Percentiles rank a stretch among this genome's conserved stretches.
These are phyloP conservation scores for Ilex asprella DNA, from an alignment of 257 asterid species.

Conservation along the genomic window DNA sequence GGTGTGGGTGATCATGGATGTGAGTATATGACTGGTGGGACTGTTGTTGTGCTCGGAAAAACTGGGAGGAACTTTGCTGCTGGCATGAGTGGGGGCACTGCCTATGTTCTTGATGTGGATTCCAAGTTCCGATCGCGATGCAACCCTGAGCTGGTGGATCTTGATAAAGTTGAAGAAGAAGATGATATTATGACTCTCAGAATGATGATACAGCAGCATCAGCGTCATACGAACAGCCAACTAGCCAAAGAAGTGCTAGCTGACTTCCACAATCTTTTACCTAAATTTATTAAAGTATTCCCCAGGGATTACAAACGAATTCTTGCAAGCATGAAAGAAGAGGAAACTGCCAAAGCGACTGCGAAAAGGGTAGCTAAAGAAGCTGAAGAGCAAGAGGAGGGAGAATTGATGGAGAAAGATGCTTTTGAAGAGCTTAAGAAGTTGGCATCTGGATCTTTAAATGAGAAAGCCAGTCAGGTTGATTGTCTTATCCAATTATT, in stretches of 20 bases:
- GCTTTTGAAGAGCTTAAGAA: slow-evolving; percentile 95
- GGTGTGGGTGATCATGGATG: slow-evolving; percentile 99
- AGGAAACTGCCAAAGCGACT: slow-evolving; percentile 36
- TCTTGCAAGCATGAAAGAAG: slow-evolving; percentile 61
- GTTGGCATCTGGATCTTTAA: slow-evolving; percentile 49
- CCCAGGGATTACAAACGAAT: slow-evolving; percentile 88
- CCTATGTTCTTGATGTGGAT: slow-evolving; percentile 80
- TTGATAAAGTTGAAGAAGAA: slow-evolving; percentile 83
- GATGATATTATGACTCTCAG: slow-evolving; percentile 70
- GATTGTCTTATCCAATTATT: background rate
- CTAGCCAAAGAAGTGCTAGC: slow-evolving; percentile 79
- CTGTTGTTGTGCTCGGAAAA: slow-evolving; percentile 80
- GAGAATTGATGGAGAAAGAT: slow-evolving; percentile 57
- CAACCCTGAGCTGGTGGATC: slow-evolving; percentile 88
- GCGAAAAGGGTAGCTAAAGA: slow-evolving; percentile 47
- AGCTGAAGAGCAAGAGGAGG: slow-evolving; percentile 63
- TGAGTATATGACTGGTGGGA: slow-evolving; percentile 99
- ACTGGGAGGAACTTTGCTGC: slow-evolving; percentile 98
- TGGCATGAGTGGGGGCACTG: slow-evolving; percentile 98
- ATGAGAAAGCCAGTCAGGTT: slow-evolving; percentile 42
- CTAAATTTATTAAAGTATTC: slow-evolving; percentile 81
- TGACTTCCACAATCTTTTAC: slow-evolving; percentile 63
- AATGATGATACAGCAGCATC: slow-evolving; percentile 99
- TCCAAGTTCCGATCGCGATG: slow-evolving; percentile 67
- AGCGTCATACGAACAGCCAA: slow-evolving; percentile 83